Base-by-base conservation (phyloP, 805 yeast species). In the Hyphopichia homilentoma region DNA sequence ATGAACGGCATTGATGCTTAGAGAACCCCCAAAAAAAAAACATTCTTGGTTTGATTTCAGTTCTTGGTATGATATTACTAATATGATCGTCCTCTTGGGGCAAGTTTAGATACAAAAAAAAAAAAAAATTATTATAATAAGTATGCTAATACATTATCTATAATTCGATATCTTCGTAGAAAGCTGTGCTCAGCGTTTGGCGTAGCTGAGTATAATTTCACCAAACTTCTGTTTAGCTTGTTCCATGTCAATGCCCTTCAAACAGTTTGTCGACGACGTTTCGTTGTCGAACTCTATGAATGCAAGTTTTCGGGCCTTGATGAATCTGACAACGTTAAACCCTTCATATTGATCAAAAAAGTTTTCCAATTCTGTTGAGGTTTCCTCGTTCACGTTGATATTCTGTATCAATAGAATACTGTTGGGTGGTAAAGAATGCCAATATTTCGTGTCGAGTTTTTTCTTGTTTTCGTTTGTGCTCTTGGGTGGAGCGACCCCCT, bases 251-350 rank as follows among this genome's bases (percentile, higher is more conserved):
- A 18, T 25, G 6, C n/a, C 15, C 21, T 47, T 35, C 26, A 62
- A 44, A 25, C 64, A 55, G 11, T 30, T 32, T 0, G 67, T 64
- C 0, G 95, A 81, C 24, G 64, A 56, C 2, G 55, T 48, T 15
- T 77, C 81, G 4, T 64, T 60, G 16, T 72, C 77, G 52, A 81
- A 90, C 46, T 90, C 97, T 3, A 90, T 71, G 55, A 90, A 83
- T 7, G 93, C 94, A 28, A 90, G 73, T 23, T 74, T 74, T 27
- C 86, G 70, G 5, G 79, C 74, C 2, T 72, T 67, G 17, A 90
- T 87, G 22, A 78, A 58, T 33, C 94, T 74, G 2, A 81, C 63
- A 42, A 81, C 84, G 8, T 74, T 57, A 40, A 82, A 81, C 0
- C 95, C 96, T 1, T 65, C 59, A 39, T 49, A 72, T 3, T 52